phyloP scores from a whole-genome alignment of 2,329 filamentous ascomycete species.

The Pyrenochaeta sp. region DNA sequence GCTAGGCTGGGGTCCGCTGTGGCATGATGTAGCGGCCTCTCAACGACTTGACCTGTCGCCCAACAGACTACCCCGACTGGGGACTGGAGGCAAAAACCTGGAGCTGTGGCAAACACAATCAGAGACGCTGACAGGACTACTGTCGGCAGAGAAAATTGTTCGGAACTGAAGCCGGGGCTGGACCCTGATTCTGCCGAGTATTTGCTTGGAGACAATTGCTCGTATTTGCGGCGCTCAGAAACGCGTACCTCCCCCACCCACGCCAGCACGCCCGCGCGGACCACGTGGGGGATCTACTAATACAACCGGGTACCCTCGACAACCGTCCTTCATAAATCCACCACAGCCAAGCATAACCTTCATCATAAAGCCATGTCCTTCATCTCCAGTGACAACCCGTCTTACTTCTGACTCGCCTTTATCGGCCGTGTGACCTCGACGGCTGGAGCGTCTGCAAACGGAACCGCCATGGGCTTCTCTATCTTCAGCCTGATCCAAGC shows the following conservation, averaged over 20 bases:
- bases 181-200: background rate
- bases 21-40: conserved; percentile 21
- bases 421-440: conserved; percentile 63
- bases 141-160: conserved; percentile 1
- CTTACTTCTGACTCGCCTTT: conserved; percentile 5
- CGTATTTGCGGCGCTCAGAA: conserved; percentile 2
- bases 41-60: conserved; percentile 20
- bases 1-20: conserved; percentile 23
- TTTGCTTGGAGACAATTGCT: conserved; percentile 1
- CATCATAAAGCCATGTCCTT: too few species aligned
- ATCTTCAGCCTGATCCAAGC: conserved; percentile 67
- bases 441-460: conserved; percentile 73
- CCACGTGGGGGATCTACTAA: conserved; percentile 24
- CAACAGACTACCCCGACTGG: conserved; percentile 32
- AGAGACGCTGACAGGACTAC: conserved; percentile 9
- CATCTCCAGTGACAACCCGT: background rate
- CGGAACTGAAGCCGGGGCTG: background rate
- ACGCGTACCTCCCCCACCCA: conserved; percentile 3
- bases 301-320: conserved; percentile 8
- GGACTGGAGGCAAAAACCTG: conserved; percentile 11
- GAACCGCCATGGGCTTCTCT: conserved; percentile 77
- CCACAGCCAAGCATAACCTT: background rate
- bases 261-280: conserved; percentile 13
- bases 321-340: background rate
- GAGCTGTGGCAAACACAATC: conserved; percentile 24